Percentiles rank a stretch among this genome's conserved stretches.
These are phyloP conservation scores for Hirsutella minnesotensis DNA, from an alignment of 2,329 filamentous ascomycete genomes.

Conservation along the genomic window DNA sequence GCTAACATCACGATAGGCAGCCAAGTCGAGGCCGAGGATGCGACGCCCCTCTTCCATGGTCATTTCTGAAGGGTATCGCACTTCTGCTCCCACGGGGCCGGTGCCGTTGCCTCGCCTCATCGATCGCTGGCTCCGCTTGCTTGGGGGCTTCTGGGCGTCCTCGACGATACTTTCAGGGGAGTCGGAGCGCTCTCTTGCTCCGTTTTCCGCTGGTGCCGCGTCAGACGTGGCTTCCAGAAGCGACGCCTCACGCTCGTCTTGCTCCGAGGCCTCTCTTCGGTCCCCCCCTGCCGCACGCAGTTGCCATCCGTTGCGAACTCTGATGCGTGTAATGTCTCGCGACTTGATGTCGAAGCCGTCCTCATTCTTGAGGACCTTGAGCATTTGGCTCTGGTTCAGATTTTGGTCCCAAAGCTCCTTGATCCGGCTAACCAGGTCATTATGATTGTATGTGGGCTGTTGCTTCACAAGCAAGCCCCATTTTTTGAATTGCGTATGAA, in stretches of 20 bases:
- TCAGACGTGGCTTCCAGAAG: background rate
- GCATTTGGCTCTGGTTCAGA: constrained; percentile 60
- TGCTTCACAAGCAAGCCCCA: constrained; percentile 73
- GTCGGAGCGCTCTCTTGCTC: background rate
- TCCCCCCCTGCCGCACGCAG: constrained; percentile 50
- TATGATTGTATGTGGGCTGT: constrained; percentile 59
- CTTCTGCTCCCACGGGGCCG: constrained; percentile 12
- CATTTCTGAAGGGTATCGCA: constrained; percentile 71
- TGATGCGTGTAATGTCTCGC: constrained; percentile 57
- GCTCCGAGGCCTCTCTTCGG: constrained; percentile 23
- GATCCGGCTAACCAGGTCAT: constrained; percentile 53
- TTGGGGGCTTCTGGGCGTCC: background rate
- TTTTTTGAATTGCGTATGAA: constrained; percentile 62
- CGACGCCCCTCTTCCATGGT: constrained; percentile 69
- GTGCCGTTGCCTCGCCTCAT: constrained; percentile 25
- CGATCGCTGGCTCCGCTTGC: constrained; percentile 30
- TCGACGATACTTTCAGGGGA: background rate
- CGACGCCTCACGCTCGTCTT: constrained; percentile 2
- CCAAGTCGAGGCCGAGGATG: constrained; percentile 51
- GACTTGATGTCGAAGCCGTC: constrained; percentile 60
- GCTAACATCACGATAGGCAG: constrained; percentile 52
- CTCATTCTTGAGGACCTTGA: constrained; percentile 55
- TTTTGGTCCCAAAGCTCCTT: constrained; percentile 72
- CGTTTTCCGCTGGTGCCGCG: background rate
- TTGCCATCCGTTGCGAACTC: constrained; percentile 56